Percentiles rank a stretch among this genome's conserved stretches.
phyloP scores from a whole-genome alignment of 2,329 filamentous ascomycete genomes.

The Bipolaris zeicola region DNA sequence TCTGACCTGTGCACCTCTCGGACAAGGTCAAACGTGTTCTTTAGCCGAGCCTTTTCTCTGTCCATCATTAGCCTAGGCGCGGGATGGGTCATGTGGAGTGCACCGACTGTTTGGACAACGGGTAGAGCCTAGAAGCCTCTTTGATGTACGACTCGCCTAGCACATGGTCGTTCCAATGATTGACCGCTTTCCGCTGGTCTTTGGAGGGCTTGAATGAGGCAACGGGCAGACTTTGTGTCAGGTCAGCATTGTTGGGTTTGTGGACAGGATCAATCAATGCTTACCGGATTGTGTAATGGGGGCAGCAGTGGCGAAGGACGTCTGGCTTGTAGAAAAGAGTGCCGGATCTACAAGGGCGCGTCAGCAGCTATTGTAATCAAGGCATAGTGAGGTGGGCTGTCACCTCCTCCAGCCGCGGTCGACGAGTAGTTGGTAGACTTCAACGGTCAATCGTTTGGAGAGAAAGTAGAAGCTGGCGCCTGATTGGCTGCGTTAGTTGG shows the following conservation, averaged over 20 bases:
- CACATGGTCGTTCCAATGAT: constrained; percentile 75
- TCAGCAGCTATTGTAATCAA: constrained; percentile 11
- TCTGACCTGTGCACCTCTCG: constrained; percentile 74
- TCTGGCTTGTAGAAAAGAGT: constrained; percentile 78
- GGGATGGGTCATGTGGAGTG: not conserved
- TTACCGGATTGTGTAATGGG: constrained; percentile 79
- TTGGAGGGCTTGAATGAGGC: constrained; percentile 67
- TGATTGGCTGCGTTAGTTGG: constrained; percentile 49
- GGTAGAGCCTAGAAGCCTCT: constrained; percentile 67
- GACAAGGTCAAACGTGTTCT: constrained; percentile 70
- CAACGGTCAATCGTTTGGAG: constrained; percentile 64
- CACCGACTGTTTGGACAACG: constrained; percentile 68
- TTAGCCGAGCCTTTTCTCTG: constrained; percentile 64
- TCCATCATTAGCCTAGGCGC: constrained; percentile 3
- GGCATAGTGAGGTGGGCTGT: constrained; percentile 34
- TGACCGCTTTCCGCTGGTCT: constrained; percentile 76
- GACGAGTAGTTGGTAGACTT: constrained; percentile 73
- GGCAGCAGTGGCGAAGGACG: constrained; percentile 81
- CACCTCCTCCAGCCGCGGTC: constrained; percentile 80
- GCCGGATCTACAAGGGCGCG: constrained; percentile 49
- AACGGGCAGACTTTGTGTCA: constrained; percentile 65
- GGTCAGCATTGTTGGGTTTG: constrained; percentile 13
- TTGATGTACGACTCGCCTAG: constrained; percentile 71
- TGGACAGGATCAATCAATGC: constrained; percentile 3
- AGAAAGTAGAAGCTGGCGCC: constrained; percentile 75